These are phyloP conservation scores for Ogataea chonburiensis DNA, from an alignment of 805 yeast genomes.

Conservation along the genomic window DNA sequence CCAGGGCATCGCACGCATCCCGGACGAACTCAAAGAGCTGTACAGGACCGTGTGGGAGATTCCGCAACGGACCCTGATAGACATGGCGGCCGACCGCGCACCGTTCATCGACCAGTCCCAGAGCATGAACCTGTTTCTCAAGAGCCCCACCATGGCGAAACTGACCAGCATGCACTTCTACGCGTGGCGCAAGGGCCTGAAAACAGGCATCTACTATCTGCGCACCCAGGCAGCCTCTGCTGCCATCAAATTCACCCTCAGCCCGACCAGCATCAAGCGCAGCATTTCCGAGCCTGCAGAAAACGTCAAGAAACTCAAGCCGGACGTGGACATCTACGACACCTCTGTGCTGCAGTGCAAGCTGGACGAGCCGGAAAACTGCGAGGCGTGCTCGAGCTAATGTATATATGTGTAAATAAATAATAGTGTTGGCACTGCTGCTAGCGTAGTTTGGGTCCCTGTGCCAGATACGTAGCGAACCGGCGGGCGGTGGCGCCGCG, in stretches of 20 bases:
- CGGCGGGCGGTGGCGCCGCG: conserved; percentile 25
- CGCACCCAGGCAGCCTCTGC: conserved; percentile 97
- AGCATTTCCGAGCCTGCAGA: conserved; percentile 17
- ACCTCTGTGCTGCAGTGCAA: conserved; percentile 23
- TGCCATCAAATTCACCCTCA: conserved; percentile 89
- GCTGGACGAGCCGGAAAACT: conserved; percentile 28
- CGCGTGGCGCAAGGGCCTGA: conserved; percentile 97
- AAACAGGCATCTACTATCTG: conserved; percentile 97
- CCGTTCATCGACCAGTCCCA: conserved; percentile 88
- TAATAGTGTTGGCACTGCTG: too few species aligned
- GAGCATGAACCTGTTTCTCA: conserved; percentile 84
- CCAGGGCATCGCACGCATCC: conserved; percentile 71
- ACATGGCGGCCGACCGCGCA: conserved; percentile 80
- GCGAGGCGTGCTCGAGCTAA: conserved; percentile 44
- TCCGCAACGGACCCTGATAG: conserved; percentile 79
- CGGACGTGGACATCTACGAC: conserved; percentile 18
- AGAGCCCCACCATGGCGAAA: conserved; percentile 93
- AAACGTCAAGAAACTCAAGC: conserved; percentile 10
- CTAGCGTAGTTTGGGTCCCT: too few species aligned
- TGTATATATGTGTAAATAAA: conserved; percentile 12
- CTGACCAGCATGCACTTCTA: conserved; percentile 97
- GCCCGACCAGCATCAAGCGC: conserved; percentile 33
- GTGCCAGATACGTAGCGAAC: conserved; percentile 19
- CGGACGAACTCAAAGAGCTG: conserved; percentile 68
- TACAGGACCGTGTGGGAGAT: conserved; percentile 97